Evolutionary conservation across 306 rosid species (phyloP), one percentile per base, ranked within the genome.

Genomic region (Rosa multiflora): DNA sequence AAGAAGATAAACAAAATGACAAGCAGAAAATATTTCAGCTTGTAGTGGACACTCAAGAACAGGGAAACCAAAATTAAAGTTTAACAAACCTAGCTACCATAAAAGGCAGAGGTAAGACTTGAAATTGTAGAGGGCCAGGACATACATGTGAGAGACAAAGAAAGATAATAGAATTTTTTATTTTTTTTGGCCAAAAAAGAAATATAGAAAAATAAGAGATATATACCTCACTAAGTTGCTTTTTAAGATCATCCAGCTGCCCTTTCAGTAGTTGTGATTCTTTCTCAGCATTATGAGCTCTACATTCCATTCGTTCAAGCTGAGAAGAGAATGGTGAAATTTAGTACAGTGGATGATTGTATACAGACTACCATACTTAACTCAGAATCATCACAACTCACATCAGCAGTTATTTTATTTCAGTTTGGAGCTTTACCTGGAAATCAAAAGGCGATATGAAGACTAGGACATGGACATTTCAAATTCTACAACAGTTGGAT

Each of bases 221-320:
- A 20, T 49, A 83, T 83, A 95, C 99, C 97, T 92, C 91, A 59
- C 79, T 75, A 82, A 92, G 83, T 83, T 88, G 93, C 61, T 82
- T 87, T 88, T 82, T 89, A 56, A 89, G 86, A 81, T 79, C 87
- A 80, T 84, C 92, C 72, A 92, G 78, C 81, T 95, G 97, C 81
- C 85, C 90, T 79, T 83, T 87, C 70, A 92, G 86, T 59, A 91
- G 90, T 81, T 83, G 85, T 47, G 90, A 83, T 85, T 95, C 97
- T 73, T 77, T 88, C 86, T 91, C 95, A 29, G 97, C 95, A 85
- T 83, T 91, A 43, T 74, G 86, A 82, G 98, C 97, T 82, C 86
- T 87, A 78, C 86, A 90, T 70, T 88, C 94, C 97, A 87, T 88
- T 80, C 88, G 84, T 81, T 92, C 94, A 82, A 88, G 94, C 99